These are phyloP conservation scores for Acanthamoeba triangularis DNA, from an alignment of 208 protist species.

Conservation along the genomic window DNA sequence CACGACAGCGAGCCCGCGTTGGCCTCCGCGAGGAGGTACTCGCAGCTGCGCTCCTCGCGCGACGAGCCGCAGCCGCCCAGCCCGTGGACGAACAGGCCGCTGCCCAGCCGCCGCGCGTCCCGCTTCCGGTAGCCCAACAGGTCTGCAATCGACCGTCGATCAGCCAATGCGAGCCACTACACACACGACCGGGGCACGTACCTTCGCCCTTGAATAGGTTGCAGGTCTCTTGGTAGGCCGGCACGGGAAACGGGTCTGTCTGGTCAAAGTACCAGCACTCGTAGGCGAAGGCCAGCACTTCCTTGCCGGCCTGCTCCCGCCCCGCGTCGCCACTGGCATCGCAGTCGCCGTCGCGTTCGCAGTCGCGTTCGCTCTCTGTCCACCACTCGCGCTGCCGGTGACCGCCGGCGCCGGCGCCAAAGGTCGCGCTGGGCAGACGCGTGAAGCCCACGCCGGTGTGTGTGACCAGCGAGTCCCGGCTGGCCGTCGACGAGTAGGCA, in stretches of 20 bases:
- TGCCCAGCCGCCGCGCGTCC: background rate
- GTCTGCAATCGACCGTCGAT: background rate
- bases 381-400: too few relatives aligned
- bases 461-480: background rate
- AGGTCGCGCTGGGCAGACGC: background rate
- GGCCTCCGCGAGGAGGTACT: background rate
- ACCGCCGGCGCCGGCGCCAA: too few relatives aligned
- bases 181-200: background rate
- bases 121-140: background rate
- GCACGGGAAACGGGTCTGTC: background rate
- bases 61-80: background rate
- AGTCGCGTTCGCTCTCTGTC: background rate
- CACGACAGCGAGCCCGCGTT: background rate
- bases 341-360: too few relatives aligned
- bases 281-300: slow-evolving; percentile 33
- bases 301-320: background rate
- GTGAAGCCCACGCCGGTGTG: background rate
- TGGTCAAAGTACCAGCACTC: slow-evolving; percentile 26
- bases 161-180: background rate
- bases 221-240: background rate
- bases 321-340: background rate
- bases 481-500: background rate
- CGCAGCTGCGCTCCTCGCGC: background rate
- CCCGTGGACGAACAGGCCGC: background rate
- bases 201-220: slow-evolving; percentile 35